A percentile compares a stretch with the other conserved stretches of the same genome.
Conservation (phyloP, 2,329 filamentous ascomycete species). For the Beauveria pseudobassiana region DNA sequence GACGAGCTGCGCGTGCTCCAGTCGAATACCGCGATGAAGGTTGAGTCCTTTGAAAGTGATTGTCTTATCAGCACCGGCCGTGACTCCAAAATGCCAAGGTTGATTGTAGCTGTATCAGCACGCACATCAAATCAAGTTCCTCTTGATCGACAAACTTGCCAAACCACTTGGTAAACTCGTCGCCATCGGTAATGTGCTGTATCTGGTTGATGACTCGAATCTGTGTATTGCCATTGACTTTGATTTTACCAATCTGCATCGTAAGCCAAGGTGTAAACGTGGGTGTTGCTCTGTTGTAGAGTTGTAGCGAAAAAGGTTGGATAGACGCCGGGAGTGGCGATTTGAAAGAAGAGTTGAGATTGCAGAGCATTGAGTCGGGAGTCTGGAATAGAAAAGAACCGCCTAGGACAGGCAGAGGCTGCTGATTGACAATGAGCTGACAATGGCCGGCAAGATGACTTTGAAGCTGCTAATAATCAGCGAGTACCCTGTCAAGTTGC, state of each 20-base stretch:
- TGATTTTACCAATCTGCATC: neutral
- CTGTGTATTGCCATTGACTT: neutral
- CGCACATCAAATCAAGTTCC: neutral
- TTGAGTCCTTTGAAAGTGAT: neutral
- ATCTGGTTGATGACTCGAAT: neutral
- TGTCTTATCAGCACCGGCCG: neutral
- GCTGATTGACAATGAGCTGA: slow-evolving; percentile 6
- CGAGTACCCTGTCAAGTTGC: neutral
- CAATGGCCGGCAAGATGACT: neutral
- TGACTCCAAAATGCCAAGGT: neutral
- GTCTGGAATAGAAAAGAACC: neutral
- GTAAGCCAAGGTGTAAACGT: neutral
- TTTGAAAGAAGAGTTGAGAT: neutral
- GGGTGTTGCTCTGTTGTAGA: neutral
- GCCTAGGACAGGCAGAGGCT: neutral
- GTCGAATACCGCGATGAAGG: neutral
- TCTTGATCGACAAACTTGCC: neutral
- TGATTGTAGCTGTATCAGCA: neutral
- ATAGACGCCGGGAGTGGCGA: neutral
- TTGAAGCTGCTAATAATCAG: neutral
- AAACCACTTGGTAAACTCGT: slow-evolving; percentile 1
- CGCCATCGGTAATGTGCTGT: neutral
- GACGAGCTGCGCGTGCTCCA: neutral
- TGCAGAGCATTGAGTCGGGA: neutral
- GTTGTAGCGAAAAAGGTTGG: neutral